Conservation (phyloP, 192 early-diverging fungal species). For the Dissophora ornata region DNA sequence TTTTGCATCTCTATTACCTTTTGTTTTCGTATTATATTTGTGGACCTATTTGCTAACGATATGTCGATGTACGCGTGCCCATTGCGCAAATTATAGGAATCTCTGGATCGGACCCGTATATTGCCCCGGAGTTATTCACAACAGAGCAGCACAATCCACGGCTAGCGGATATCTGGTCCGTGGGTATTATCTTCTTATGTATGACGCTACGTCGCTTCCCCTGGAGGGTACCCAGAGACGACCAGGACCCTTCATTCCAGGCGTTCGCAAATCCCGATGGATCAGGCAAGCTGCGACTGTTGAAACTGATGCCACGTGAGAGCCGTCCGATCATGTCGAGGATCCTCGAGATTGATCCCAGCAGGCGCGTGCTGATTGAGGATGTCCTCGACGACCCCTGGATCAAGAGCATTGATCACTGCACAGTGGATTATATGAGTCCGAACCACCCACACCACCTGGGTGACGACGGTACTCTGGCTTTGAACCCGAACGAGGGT, state of each 20-base stretch:
- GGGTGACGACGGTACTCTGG: conserved; percentile 42
- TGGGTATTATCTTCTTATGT: conserved; percentile 89
- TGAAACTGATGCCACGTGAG: conserved; percentile 70
- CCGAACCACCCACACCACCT: conserved; percentile 48
- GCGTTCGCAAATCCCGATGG: conserved; percentile 62
- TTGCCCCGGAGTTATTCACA: conserved; percentile 87
- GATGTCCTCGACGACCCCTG: conserved; percentile 79
- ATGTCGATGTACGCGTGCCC: too few relatives aligned
- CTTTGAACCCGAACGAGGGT: conserved; percentile 28
- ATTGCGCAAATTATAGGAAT: too few relatives aligned
- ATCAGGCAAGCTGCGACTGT: conserved; percentile 62
- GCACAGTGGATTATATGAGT: conserved; percentile 45
- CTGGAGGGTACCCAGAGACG: conserved; percentile 67
- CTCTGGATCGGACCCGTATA: conserved; percentile 94
- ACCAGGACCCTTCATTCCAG: conserved; percentile 70
- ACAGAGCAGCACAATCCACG: conserved; percentile 83
- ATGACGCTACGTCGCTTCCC: conserved; percentile 77
- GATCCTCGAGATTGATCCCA: conserved; percentile 72
- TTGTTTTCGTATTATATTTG: too few relatives aligned
- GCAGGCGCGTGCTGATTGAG: conserved; percentile 69
- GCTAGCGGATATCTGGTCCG: conserved; percentile 88
- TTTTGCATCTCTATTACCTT: too few relatives aligned
- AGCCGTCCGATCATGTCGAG: conserved; percentile 68
- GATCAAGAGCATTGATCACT: conserved; percentile 75
- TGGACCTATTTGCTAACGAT: too few relatives aligned